Evolutionary conservation across 805 yeast species (phyloP), one percentile per base, ranked within the genome.

Genomic region (Yarrowia divulgata): DNA sequence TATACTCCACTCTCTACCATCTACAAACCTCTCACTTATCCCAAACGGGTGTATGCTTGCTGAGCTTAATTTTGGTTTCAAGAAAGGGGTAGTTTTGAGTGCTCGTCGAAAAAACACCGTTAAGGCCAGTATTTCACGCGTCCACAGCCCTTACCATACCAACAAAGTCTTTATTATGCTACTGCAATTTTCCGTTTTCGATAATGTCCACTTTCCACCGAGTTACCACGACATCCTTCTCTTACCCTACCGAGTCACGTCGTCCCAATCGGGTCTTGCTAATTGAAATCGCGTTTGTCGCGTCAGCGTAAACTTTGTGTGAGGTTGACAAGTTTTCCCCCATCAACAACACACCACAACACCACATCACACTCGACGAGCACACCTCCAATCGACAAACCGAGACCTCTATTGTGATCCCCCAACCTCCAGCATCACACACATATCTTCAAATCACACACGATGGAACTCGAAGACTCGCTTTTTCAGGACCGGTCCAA

Each of bases 381-480:
- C 1, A 32, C 3, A 3, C 12, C 29, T 7, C 43, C 43, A 18
- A 52, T 18, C 40, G 12, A 7, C 45, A 37, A 29, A 19, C 14
- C 23, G 12, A 8, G 3, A 16, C 19, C 10, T 8, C 7, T 19
- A 32, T 4, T 14, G 3, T 32, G 18, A 16, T 54, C 60, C 39
- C 43, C 34, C 2, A 1, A 7, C 8, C 9, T 14, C 4, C 14
- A 13, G 8, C 23, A 2, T 4, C 45, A 37, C 43, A 18, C 4
- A 19, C 19, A 37, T 16, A 29, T 32, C n/a, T 2, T 4, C 14
- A 52, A 16, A 7, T 9, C 19, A 6, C 13, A 23, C 34, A 39
- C 14, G 14, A 54, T 54, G 68, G 57, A 48, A n/a, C 50, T 63
- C 19, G 57, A 48, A 37, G 68, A 63, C 46, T 48, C 68, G 14